phyloP scores from a whole-genome alignment of 2,329 filamentous ascomycete genomes.

The Didymella glomerata region DNA sequence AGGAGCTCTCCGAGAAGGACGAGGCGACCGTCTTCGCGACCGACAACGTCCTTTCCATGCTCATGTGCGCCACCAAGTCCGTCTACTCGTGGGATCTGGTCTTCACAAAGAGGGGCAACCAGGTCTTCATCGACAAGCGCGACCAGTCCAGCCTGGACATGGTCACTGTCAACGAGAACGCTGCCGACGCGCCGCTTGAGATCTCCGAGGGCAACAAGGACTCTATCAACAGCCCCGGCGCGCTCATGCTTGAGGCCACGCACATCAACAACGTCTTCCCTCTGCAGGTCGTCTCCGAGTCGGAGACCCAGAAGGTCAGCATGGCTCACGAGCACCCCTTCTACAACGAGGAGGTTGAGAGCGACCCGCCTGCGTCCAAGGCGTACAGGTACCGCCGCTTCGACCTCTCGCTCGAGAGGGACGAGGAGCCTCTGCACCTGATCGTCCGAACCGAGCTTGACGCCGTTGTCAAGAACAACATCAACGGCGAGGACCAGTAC shows the following conservation, averaged over 20 bases:
- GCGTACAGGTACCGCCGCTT: conserved; percentile 98
- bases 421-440: conserved; percentile 91
- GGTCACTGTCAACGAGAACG: conserved; percentile 99
- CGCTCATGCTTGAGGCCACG: conserved; percentile 94
- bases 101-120: conserved; percentile 90
- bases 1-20: conserved; percentile 94
- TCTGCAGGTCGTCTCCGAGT: conserved; percentile 91
- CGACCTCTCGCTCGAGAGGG: conserved; percentile 87
- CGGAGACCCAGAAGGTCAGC: conserved; percentile 76
- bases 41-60: conserved; percentile 96
- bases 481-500: conserved; percentile 89
- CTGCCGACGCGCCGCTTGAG: conserved; percentile 91
- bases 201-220: conserved; percentile 93
- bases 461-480: conserved; percentile 93
- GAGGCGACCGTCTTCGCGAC: conserved; percentile 97
- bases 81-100: conserved; percentile 99
- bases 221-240: conserved; percentile 88
- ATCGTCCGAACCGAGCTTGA: conserved; percentile 95
- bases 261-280: conserved; percentile 99
- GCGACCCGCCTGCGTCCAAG: conserved; percentile 92
- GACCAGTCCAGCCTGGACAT: conserved; percentile 94
- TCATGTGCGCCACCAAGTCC: conserved; percentile 97
- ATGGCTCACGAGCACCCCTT: conserved; percentile 95
- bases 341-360: conserved; percentile 93
- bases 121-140: conserved; percentile 98